These are phyloP conservation scores for Cymbopogon citratus DNA, from an alignment of 176 grass and related monocot species.

Conservation along the genomic window DNA sequence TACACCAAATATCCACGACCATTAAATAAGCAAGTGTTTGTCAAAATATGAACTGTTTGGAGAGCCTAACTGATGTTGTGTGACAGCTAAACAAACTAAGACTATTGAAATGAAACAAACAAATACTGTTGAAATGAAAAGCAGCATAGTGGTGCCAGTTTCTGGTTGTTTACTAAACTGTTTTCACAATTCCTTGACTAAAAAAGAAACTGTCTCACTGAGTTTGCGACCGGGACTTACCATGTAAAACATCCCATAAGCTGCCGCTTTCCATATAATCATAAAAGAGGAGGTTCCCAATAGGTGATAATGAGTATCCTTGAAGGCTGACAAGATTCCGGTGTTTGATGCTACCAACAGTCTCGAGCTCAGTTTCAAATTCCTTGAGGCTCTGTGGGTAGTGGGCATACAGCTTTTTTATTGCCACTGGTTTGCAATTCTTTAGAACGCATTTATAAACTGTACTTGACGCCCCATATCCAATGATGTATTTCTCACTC, in stretches of 20 bases:
- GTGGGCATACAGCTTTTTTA: slow-evolving; percentile 83
- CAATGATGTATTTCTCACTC: slow-evolving; percentile 97
- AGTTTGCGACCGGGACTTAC: slow-evolving; percentile 31
- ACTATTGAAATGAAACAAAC: neutral
- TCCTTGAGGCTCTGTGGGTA: slow-evolving; percentile 77
- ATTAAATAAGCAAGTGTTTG: neutral
- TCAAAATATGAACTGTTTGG: slow-evolving; percentile 2
- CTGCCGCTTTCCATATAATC: slow-evolving; percentile 98
- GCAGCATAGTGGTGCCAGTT: neutral
- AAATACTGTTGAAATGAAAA: neutral
- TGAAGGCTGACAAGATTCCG: slow-evolving; percentile 90
- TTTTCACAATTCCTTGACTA: neutral
- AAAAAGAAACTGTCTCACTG: neutral
- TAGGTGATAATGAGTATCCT: slow-evolving; percentile 85
- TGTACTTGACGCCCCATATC: slow-evolving; percentile 94
- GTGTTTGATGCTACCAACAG: slow-evolving; percentile 97
- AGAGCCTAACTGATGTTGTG: neutral
- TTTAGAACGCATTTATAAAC: slow-evolving; percentile 96
- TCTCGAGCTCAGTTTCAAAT: slow-evolving; percentile 91
- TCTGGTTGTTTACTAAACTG: slow-evolving; percentile 6
- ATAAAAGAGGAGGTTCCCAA: slow-evolving; percentile 93
- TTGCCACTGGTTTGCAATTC: slow-evolving; percentile 90
- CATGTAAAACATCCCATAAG: slow-evolving; percentile 98
- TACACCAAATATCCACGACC: neutral
- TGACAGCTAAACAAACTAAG: slow-evolving; percentile 22